phyloP scores from a whole-genome alignment of 164 flowering plant species.

The Sextonia rubra region DNA sequence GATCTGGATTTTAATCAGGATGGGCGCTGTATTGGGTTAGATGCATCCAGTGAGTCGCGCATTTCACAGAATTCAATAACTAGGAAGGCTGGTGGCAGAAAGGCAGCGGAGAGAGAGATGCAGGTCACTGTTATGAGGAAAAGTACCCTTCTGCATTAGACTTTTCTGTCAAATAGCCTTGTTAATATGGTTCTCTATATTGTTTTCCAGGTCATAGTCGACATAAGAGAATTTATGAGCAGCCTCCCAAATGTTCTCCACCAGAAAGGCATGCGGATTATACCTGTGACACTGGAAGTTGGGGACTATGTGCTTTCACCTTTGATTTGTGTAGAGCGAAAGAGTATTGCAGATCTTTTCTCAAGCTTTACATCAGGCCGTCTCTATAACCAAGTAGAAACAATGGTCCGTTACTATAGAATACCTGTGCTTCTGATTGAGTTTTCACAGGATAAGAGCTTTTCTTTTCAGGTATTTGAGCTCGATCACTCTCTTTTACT shows the following conservation, averaged over 20 bases:
- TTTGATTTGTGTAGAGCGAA: slow-evolving; percentile 87
- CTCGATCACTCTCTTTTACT: background rate
- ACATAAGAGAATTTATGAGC: slow-evolving; percentile 99
- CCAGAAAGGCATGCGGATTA: slow-evolving; percentile 88
- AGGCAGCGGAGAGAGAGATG: slow-evolving; percentile 71
- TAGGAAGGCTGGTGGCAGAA: slow-evolving; percentile 97
- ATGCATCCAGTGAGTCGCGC: slow-evolving; percentile 37
- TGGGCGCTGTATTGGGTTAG: slow-evolving; percentile 48
- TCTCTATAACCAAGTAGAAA: slow-evolving; percentile 87
- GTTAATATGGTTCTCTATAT: background rate
- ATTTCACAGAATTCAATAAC: slow-evolving; percentile 65
- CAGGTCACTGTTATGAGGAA: slow-evolving; percentile 40
- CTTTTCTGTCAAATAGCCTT: background rate
- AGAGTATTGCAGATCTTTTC: slow-evolving; percentile 93
- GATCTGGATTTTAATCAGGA: slow-evolving; percentile 38
- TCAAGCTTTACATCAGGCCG: slow-evolving; percentile 93
- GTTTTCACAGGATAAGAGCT: slow-evolving; percentile 96
- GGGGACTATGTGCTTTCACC: slow-evolving; percentile 99
- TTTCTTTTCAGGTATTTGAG: slow-evolving; percentile 84
- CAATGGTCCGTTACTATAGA: slow-evolving; percentile 81
- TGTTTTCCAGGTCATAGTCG: slow-evolving; percentile 77
- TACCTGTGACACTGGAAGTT: slow-evolving; percentile 91
- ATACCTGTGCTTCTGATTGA: slow-evolving; percentile 95
- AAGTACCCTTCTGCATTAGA: background rate
- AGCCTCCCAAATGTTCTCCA: slow-evolving; percentile 99